Conservation (phyloP, 2,329 filamentous ascomycete genomes). For the Pestalotiopsis fici region DNA sequence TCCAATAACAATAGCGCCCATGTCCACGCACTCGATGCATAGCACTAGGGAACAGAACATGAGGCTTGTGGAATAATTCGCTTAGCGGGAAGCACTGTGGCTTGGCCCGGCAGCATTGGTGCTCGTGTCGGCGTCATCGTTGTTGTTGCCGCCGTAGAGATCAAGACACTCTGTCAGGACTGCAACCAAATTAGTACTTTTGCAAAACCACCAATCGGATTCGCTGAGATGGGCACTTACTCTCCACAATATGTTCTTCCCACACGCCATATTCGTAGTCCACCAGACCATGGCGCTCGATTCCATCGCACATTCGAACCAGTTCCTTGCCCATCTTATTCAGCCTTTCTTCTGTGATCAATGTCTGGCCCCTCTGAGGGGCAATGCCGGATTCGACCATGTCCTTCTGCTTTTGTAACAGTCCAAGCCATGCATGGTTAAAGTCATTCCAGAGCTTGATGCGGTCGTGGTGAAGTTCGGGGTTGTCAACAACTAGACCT, state of each 20-base stretch:
- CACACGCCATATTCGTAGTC: constrained; percentile 97
- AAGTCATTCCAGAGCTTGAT: constrained; percentile 91
- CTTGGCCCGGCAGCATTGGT: constrained; percentile 19
- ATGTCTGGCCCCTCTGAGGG: constrained; percentile 56
- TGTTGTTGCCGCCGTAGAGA: constrained; percentile 44
- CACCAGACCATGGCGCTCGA: constrained; percentile 90
- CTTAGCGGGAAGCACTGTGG: constrained; percentile 19
- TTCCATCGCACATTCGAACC: constrained; percentile 77
- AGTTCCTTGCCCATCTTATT: constrained; percentile 82
- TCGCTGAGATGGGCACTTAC: constrained; percentile 52
- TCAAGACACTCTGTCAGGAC: constrained; percentile 41
- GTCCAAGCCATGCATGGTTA: constrained; percentile 86
- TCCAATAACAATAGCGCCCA: background rate
- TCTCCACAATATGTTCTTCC: constrained; percentile 85
- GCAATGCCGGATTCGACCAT: constrained; percentile 63
- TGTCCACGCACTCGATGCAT: background rate
- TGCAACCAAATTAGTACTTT: constrained; percentile 8
- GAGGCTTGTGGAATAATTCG: background rate
- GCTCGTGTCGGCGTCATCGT: constrained; percentile 34
- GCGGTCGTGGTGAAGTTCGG: constrained; percentile 71
- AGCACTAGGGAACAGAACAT: background rate
- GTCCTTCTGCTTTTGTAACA: constrained; percentile 83
- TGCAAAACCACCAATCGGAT: background rate
- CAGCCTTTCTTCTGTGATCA: constrained; percentile 70
- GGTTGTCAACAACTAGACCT: constrained; percentile 86